These are phyloP conservation scores for Porpolomopsis calyptriformis DNA, from an alignment of 768 basidiomycete species.

Conservation along the genomic window DNA sequence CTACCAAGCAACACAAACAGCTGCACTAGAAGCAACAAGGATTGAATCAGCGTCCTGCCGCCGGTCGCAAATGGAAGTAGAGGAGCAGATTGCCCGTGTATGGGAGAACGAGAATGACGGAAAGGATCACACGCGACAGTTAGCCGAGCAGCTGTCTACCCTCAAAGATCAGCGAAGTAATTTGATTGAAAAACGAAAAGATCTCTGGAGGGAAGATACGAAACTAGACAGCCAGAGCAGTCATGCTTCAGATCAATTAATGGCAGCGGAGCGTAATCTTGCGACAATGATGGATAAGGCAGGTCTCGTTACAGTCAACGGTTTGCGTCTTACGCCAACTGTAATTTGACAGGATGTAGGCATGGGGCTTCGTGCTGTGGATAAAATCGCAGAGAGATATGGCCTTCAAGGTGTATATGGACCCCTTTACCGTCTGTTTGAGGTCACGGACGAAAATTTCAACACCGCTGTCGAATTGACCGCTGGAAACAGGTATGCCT, in stretches of 20 bases:
- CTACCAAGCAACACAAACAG: constrained; percentile 45
- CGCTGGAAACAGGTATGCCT: constrained; percentile 77
- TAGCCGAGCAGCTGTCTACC: constrained; percentile 47
- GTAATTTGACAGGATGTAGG: constrained; percentile 74
- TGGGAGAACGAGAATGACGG: constrained; percentile 57
- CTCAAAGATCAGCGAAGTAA: constrained; percentile 62
- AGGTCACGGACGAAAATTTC: constrained; percentile 78
- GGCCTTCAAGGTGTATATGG: constrained; percentile 82
- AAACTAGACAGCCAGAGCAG: constrained; percentile 70
- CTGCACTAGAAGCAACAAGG: constrained; percentile 44
- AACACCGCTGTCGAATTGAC: constrained; percentile 91
- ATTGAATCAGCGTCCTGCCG: constrained; percentile 39
- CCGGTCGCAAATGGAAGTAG: constrained; percentile 43
- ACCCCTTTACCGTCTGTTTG: constrained; percentile 87
- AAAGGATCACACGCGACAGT: constrained; percentile 40
- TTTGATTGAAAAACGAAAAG: constrained; percentile 75
- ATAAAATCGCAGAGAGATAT: constrained; percentile 69
- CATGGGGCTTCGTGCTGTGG: constrained; percentile 75
- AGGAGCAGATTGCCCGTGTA: constrained; percentile 45
- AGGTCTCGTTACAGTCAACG: constrained; percentile 15
- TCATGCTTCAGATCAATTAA: constrained; percentile 71
- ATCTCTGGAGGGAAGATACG: constrained; percentile 90
- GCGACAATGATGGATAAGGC: constrained; percentile 97
- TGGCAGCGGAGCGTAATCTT: constrained; percentile 66
- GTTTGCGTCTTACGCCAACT: too few species aligned